Percentiles rank a stretch among this genome's conserved stretches.
phyloP scores from a whole-genome alignment of 352 stramenopile genomes.

The Phytophthora boehmeriae region DNA sequence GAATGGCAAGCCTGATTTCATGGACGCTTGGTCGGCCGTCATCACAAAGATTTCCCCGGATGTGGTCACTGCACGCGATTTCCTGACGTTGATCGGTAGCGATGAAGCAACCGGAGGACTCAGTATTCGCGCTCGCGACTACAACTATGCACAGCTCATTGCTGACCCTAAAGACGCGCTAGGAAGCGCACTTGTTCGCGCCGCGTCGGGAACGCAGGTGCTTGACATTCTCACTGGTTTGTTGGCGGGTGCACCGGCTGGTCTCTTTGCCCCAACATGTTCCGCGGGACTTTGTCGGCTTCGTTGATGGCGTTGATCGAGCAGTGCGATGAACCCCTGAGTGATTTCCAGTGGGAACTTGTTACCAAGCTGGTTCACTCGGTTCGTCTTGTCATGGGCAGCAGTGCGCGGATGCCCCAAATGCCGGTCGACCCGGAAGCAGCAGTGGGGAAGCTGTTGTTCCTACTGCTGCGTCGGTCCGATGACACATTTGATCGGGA shows the following conservation, averaged over 20 bases:
- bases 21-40: constrained; percentile 72
- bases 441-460: constrained; percentile 62
- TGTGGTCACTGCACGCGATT: constrained; percentile 61
- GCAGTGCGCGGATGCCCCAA: constrained; percentile 3
- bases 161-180: constrained; percentile 53
- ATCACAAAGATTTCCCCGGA: constrained; percentile 71
- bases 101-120: constrained; percentile 45
- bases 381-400: constrained; percentile 49
- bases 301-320: constrained; percentile 57
- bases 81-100: constrained; percentile 57
- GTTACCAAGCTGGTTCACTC: constrained; percentile 60
- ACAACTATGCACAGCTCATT: constrained; percentile 72
- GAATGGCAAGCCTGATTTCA: constrained; percentile 68
- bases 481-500: constrained; percentile 8
- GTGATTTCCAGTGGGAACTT: constrained; percentile 57
- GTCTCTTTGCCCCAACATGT: constrained; percentile 74
- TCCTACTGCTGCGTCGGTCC: constrained; percentile 48
- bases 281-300: constrained; percentile 56
- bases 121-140: constrained; percentile 49
- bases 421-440: constrained; percentile 48
- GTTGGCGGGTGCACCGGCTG: constrained; percentile 52
- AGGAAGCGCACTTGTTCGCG: constrained; percentile 46
- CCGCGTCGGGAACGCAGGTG: constrained; percentile 64
- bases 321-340: constrained; percentile 29
- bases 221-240: constrained; percentile 72